Evolutionary conservation across 208 protist species (phyloP), one percentile per base, ranked within the genome.

Genomic region (Endotrypanum monterogeii): DNA sequence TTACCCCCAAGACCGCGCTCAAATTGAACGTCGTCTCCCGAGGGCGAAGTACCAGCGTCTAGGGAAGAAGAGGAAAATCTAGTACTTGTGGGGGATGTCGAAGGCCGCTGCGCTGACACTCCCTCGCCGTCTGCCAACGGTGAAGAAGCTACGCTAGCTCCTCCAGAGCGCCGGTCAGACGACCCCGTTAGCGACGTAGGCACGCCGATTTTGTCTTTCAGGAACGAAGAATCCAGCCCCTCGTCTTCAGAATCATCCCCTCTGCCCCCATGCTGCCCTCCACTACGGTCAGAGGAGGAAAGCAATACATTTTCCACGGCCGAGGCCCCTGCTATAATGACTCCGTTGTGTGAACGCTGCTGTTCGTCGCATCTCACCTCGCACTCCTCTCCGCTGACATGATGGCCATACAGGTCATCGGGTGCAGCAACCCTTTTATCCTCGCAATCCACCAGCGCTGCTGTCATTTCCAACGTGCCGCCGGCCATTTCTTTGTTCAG

Each of bases 401-500:
- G 20, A 16, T 57, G 3, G 65, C 32, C 39, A 30, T n/a, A 8
- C 20, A 32, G n/a, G 41, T 67, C 62, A 8, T 11, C 62, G 30
- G 62, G 14, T 6, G 62, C 14, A 25, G 28, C 62, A 3, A 14
- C 44, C 2, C n/a, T 56, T 28, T 30, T 30, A 54, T 57, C 48
- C 6, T 54, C 48, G 16, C 5, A 25, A 6, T 69, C 52, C 7
- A 7, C 51, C 37, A 32, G 7, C 51, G 37, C 60, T 20, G 50
- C 12, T 37, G 25, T 14, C 28, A n/a, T 69, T 55, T 52, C 46
- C 28, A 46, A 7, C 46, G 28, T 30, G 6, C 46, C 71, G 35
- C 71, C 61, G 20, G 20, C 57, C 71, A 76, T 73, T 18, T 76
- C 71, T 28, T 46, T 60, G 28, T 81, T 32, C 63, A 81, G 66